A percentile compares a stretch with the other conserved stretches of the same genome.
Evolutionary conservation across 768 basidiomycete genomes (phyloP).

Genomic region (Kwoniella sp.): DNA sequence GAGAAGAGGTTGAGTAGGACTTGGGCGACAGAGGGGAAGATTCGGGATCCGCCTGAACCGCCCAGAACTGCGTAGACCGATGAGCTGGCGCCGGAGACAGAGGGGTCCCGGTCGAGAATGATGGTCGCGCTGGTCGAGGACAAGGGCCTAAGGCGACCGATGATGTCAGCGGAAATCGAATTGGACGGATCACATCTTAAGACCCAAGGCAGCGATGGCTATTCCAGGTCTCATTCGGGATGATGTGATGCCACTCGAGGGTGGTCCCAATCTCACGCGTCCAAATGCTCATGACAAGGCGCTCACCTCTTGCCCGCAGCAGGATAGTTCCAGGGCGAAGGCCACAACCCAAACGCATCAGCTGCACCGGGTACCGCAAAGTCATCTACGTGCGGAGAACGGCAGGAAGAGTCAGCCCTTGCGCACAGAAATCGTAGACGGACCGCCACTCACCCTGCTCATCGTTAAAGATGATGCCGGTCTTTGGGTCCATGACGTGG

Average conservation of each 20-base stretch:
- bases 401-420: not conserved
- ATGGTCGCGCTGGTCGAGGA: conserved; percentile 81
- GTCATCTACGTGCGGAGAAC: conserved; percentile 60
- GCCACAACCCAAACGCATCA: conserved; percentile 60
- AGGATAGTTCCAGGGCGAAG: conserved; percentile 66
- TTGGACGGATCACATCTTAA: too few relatives aligned
- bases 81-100: not conserved
- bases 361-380: conserved; percentile 80
- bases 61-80: conserved; percentile 69
- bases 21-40: conserved; percentile 76
- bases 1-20: conserved; percentile 66
- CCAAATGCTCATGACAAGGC: too few relatives aligned
- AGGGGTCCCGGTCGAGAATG: conserved; percentile 57
- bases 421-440: too few relatives aligned
- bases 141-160: conserved; percentile 68
- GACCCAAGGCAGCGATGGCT: too few relatives aligned
- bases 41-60: conserved; percentile 81
- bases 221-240: too few relatives aligned
- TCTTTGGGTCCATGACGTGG: conserved; percentile 74
- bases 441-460: conserved; percentile 55
- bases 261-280: too few relatives aligned
- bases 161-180: too few relatives aligned
- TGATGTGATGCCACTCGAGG: too few relatives aligned
- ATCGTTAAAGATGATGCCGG: conserved; percentile 85
- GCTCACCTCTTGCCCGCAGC: conserved; percentile 65